Conservation (phyloP, 2,329 filamentous ascomycete species). For the Pezicula radicicola region DNA sequence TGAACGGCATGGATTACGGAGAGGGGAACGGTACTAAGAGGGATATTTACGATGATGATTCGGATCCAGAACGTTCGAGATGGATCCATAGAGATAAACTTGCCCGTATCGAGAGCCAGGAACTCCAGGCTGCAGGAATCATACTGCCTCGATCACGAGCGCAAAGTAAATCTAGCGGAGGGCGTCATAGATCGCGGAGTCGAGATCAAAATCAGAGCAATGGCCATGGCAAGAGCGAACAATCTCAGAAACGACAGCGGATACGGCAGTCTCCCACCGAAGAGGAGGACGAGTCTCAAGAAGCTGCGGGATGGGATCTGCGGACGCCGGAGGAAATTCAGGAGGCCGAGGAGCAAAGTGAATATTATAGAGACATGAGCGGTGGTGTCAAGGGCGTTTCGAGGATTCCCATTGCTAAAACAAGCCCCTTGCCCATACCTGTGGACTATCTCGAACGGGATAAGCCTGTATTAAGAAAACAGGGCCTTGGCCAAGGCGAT, state of each 20-base stretch:
- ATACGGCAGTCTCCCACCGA: slow-evolving; percentile 34
- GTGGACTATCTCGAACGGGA: slow-evolving; percentile 71
- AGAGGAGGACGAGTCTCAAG: slow-evolving; percentile 34
- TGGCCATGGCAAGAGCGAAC: slow-evolving; percentile 32
- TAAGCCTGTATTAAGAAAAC: slow-evolving; percentile 60
- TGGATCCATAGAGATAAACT: slow-evolving; percentile 88
- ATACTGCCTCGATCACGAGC: slow-evolving; percentile 52
- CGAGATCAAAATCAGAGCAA: slow-evolving; percentile 23
- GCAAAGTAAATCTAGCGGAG: slow-evolving; percentile 42
- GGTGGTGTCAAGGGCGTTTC: slow-evolving; percentile 62
- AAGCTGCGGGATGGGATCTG: slow-evolving; percentile 63
- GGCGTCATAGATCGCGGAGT: slow-evolving; percentile 34
- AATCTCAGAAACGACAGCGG: slow-evolving; percentile 29
- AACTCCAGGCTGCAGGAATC: slow-evolving; percentile 77
- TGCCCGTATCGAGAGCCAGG: slow-evolving; percentile 75
- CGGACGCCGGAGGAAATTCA: slow-evolving; percentile 66
- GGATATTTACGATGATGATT: slow-evolving; percentile 27
- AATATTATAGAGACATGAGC: slow-evolving; percentile 49
- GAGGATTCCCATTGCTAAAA: slow-evolving; percentile 81
- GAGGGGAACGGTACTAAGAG: slow-evolving; percentile 17
- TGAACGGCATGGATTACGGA: slow-evolving; percentile 24
- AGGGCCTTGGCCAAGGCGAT: slow-evolving; percentile 51
- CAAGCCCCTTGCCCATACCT: slow-evolving; percentile 74
- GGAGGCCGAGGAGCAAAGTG: slow-evolving; percentile 58
- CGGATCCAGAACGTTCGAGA: slow-evolving; percentile 59